Base-by-base conservation (phyloP, 352 stramenopile genomes). In the Phytophthora agathidicida region DNA sequence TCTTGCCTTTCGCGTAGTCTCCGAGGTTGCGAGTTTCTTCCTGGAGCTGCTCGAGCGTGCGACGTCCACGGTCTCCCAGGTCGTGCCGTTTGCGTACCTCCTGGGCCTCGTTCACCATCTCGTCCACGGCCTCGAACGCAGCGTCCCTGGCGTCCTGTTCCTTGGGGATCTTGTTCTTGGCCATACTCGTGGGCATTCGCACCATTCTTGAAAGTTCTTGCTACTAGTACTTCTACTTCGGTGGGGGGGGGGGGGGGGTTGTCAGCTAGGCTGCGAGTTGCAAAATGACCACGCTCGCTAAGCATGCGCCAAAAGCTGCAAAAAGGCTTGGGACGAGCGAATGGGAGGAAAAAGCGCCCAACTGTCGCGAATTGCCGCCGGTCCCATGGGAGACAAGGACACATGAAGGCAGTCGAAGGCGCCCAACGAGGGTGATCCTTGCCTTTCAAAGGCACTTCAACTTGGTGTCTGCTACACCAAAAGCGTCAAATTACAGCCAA, bases 1-100 rank as follows among this genome's bases (percentile, higher is more conserved):
- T 75, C 51, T 85, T 83, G 27, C 67, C 58, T n/a, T 61, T 68
- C 13, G 73, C 70, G 26, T 78, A 75, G 7, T 86, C 63, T 17
- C 73, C 70, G 3, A 83, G 68, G 33, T 75, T 75, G 10, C 49
- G 55, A 6, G 66, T 73, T 26, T 75, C 69, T 14, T 82, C 75
- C 30, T 80, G 65, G 6, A 82, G 51, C 16, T 81, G 65, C 13
- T 77, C 71, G 8, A 77, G 23, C 22, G 69, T 79, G 30, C 54
- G 52, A 41, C 71, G 57, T 8, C 70, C 52, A 1, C 53, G 60
- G 7, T 67, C 56, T 7, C 31, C 39, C 20, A 72, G 2, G 24
- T 72, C 57, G 14, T 55, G 35, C 2, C 19, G 35, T 16, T 39
- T 39, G 24, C 56, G 56, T 35, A 72, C 57, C 28, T 75, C 17